phyloP scores from a whole-genome alignment of 2,329 filamentous ascomycete species.

The Helicocarpus griseus region DNA sequence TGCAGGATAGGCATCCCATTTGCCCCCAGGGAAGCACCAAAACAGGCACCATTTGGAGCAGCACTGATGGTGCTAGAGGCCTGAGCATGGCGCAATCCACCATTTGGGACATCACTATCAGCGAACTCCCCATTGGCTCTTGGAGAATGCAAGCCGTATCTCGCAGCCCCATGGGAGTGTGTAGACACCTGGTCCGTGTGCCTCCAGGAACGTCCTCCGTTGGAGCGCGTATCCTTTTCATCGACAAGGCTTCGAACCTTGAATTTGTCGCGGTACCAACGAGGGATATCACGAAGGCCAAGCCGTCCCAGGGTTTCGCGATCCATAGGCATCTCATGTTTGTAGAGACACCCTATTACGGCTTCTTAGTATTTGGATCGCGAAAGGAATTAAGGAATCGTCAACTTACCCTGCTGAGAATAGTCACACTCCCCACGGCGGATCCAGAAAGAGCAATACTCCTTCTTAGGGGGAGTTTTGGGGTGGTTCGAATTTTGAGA shows the following conservation, averaged over 20 bases:
- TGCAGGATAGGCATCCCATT: not conserved
- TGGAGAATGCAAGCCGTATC: not conserved
- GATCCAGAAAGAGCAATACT: slow-evolving; percentile 64
- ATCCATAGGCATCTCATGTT: slow-evolving; percentile 79
- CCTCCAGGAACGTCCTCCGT: slow-evolving; percentile 1
- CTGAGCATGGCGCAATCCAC: not conserved
- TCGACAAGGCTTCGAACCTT: slow-evolving; percentile 7
- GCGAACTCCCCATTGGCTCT: not conserved
- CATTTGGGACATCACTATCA: not conserved
- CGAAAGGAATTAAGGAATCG: not conserved
- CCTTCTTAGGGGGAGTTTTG: slow-evolving; percentile 8
- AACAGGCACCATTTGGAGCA: not conserved
- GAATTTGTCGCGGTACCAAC: slow-evolving; percentile 47
- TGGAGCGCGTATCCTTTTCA: not conserved
- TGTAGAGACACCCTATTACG: slow-evolving; percentile 64
- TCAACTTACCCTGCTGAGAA: slow-evolving; percentile 54
- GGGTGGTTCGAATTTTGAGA: not conserved
- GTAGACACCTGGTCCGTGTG: not conserved
- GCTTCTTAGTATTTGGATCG: not conserved
- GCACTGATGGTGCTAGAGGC: not conserved
- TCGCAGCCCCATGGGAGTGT: too few species aligned
- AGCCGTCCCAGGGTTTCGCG: slow-evolving; percentile 55
- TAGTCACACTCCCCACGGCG: slow-evolving; percentile 77
- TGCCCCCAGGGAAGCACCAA: not conserved
- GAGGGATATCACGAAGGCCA: slow-evolving; percentile 52